A percentile compares a stretch with the other conserved stretches of the same genome.
phyloP scores from a whole-genome alignment of 2,329 filamentous ascomycete species.

The Akanthomyces uredinophilus region DNA sequence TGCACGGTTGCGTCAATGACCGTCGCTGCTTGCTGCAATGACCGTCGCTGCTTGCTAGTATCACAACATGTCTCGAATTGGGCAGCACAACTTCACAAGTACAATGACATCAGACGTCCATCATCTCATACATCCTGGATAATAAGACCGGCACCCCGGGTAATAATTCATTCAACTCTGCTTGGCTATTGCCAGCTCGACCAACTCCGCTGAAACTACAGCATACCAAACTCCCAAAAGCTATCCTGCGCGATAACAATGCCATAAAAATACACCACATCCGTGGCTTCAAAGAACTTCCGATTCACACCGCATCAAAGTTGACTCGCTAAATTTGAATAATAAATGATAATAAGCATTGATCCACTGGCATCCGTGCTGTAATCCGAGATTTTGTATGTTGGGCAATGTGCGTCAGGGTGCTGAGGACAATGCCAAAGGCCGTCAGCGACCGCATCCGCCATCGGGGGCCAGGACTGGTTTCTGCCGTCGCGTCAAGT shows the following conservation, averaged over 20 bases:
- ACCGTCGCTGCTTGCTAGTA: too few relatives aligned
- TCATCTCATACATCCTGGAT: not conserved
- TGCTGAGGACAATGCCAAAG: not conserved
- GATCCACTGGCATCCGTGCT: not conserved
- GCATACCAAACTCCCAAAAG: constrained; percentile 1
- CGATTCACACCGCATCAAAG: not conserved
- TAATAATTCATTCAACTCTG: not conserved
- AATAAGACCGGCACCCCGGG: not conserved
- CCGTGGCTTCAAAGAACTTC: not conserved
- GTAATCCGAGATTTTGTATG: not conserved
- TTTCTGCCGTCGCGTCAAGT: not conserved
- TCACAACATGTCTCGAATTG: too few relatives aligned
- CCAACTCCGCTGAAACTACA: not conserved
- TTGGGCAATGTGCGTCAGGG: not conserved
- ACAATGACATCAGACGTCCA: not conserved
- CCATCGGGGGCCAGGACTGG: not conserved
- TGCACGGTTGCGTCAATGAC: too few relatives aligned
- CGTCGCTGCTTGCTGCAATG: too few relatives aligned
- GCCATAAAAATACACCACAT: not conserved
- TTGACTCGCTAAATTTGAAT: not conserved
- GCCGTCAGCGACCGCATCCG: not conserved
- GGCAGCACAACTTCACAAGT: too few relatives aligned
- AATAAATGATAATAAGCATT: not conserved
- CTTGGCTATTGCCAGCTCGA: not conserved
- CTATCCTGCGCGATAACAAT: constrained; percentile 2